Evolutionary conservation across 2,329 filamentous ascomycete species (phyloP).

Genomic region (Microdochium paspali): DNA sequence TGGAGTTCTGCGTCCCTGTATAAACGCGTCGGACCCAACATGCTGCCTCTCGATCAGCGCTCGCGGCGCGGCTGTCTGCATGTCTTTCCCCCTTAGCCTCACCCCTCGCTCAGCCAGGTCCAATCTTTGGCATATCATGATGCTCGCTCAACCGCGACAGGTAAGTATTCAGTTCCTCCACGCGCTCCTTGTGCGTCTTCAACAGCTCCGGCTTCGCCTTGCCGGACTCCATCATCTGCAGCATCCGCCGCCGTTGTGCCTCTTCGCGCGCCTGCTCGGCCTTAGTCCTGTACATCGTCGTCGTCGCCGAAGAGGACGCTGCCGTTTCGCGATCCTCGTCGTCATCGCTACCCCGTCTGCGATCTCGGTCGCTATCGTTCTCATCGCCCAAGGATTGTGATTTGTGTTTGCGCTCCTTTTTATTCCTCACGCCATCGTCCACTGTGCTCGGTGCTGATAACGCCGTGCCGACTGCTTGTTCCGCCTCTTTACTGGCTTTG

Average conservation of each 20-base stretch:
- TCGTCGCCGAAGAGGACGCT: slow-evolving; percentile 12
- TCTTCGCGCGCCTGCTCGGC: slow-evolving; percentile 77
- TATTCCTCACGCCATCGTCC: not conserved
- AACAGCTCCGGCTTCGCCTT: slow-evolving; percentile 61
- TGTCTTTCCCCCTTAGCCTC: no score
- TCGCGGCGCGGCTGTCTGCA: no score
- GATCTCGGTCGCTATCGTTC: slow-evolving; percentile 24
- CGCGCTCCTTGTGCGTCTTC: slow-evolving; percentile 94
- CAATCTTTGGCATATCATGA: slow-evolving; percentile 83
- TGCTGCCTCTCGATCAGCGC: no score
- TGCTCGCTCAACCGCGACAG: slow-evolving; percentile 88
- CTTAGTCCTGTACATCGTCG: slow-evolving; percentile 60
- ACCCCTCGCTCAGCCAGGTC: slow-evolving; percentile 43
- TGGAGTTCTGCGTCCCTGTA: no score
- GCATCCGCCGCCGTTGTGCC: slow-evolving; percentile 47
- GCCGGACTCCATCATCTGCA: slow-evolving; percentile 62
- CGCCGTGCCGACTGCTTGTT: slow-evolving; percentile 7
- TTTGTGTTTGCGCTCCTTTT: not conserved
- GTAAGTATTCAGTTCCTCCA: slow-evolving; percentile 93
- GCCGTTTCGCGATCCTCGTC: slow-evolving; percentile 15
- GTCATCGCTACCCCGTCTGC: slow-evolving; percentile 12
- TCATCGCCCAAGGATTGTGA: not conserved
- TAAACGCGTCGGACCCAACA: no score
- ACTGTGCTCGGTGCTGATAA: not conserved
- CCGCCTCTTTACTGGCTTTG: slow-evolving; percentile 35